Percentiles rank a stretch among this genome's conserved stretches.
phyloP scores from a whole-genome alignment of 164 flowering plant species.

The Macadamia integrifolia region DNA sequence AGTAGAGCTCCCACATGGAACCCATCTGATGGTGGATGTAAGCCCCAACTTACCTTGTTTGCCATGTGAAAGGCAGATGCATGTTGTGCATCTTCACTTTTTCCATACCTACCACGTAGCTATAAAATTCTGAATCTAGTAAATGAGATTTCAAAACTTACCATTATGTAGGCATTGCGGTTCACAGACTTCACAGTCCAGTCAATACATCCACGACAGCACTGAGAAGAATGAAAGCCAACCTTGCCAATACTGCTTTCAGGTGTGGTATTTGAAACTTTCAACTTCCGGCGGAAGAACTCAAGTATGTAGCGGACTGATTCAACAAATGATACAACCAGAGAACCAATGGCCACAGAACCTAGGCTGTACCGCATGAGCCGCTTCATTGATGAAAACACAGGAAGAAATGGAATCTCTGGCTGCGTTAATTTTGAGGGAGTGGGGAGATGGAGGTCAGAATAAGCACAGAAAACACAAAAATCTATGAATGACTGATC shows the following conservation, averaged over 20 bases:
- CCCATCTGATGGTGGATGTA: too few relatives aligned
- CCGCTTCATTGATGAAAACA: slow-evolving; percentile 89
- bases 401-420: slow-evolving; percentile 91
- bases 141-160: slow-evolving; percentile 18
- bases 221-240: slow-evolving; percentile 40
- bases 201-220: slow-evolving; percentile 51
- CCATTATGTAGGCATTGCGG: slow-evolving; percentile 97
- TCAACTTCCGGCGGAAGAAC: slow-evolving; percentile 74
- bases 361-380: slow-evolving; percentile 81
- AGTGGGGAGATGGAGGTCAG: slow-evolving; percentile 4
- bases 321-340: slow-evolving; percentile 70
- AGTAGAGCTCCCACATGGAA: too few relatives aligned
- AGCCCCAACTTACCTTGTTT: too few relatives aligned
- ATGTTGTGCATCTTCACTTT: too few relatives aligned
- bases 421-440: slow-evolving; percentile 35
- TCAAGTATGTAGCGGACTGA: slow-evolving; percentile 75
- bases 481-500: background rate
- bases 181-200: slow-evolving; percentile 80
- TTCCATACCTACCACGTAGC: background rate
- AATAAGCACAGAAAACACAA: slow-evolving; percentile 7
- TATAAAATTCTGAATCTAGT: too few relatives aligned
- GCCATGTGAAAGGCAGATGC: too few relatives aligned
- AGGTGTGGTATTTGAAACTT: slow-evolving; percentile 39
- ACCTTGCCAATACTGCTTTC: slow-evolving; percentile 49
- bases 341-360: slow-evolving; percentile 89